Evolutionary conservation across 2,329 filamentous ascomycete genomes (phyloP), one percentile per base, ranked within the genome.

Genomic region (Fusarium albidum): DNA sequence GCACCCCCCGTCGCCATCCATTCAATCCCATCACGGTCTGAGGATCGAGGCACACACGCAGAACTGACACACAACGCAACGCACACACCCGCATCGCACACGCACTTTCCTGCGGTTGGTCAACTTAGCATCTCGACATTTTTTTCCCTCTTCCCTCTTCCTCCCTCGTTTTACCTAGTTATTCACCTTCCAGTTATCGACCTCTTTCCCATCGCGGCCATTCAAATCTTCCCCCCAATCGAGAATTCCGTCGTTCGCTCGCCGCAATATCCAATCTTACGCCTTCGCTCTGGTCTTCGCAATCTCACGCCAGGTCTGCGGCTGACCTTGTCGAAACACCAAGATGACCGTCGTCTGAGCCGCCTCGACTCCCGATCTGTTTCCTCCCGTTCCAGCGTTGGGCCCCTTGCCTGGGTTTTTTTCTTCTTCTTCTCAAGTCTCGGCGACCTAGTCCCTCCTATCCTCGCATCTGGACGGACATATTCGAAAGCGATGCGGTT

Each of bases 311-410:
- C 44, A 51, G 55, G 46, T 45, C 55, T 46, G 29, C 34, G 21
- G 21, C 21, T 21, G 21, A 21, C 39, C 27, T 54, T 47, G 39
- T 55, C 56, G 59, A 63, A 5, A 21, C 47, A 58, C 40, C 57
- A 64, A 63, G 48, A 64, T 64, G 61, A 59, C 60, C 45, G 57
- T 42, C 59, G 58, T 46, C 58, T 64, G 55, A 64, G 40, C 50
- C 50, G 47, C 60, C 43, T 47, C 46, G 34, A 55, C 53, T 35
- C 48, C 47, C 41, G 49, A 57, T 58, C 51, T 49, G 53, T 44
- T 40, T 51, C 27, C 41, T 47, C 45, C 34, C 42, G 48, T 48
- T 47, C 47, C 33, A 53, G 34, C 41, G 47, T 59, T 31, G 50
- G 27, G 34, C 41, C 45, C 43, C 40, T 28, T 40, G 35, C 52